Evolutionary conservation across 129 eudicot genomes (phyloP), one percentile per base, ranked within the genome.

Genomic region (Flaveria robusta): DNA sequence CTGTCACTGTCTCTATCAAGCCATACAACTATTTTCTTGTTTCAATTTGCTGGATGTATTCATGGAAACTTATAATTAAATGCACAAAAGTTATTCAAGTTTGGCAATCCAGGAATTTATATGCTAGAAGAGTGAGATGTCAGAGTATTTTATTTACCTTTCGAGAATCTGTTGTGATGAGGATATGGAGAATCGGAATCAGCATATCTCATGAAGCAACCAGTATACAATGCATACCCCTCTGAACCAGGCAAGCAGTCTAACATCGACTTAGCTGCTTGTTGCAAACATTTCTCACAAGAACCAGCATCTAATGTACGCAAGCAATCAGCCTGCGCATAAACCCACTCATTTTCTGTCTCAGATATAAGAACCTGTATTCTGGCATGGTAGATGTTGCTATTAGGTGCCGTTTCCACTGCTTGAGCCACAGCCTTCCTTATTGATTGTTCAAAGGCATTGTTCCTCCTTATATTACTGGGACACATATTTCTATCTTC

Each of bases 121-220:
- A 11, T 27, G 31, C 45, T 29, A 29, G 12, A 16, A 64, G 69
- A 7, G 23, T 14, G 23, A 64, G 5, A 64, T 64, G 23, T 29
- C 16, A 31, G 26, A 31, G 4, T 5, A 11, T 3, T 42, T 74
- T 29, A 65, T 45, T 52, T 55, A 64, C 83, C 68, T 50, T 54
- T 71, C 64, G 67, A 16, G 47, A 18, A 16, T n/a, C 69, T 18
- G 7, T 46, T 62, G 19, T 42, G 16, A 46, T 79, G 46, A 50
- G 69, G 34, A 62, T 82, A 27, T 22, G 51, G 71, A 20, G 71
- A 72, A 24, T 68, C 42, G 9, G 76, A 71, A 46, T 82, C 85
- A 5, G 85, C 68, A 73, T 86, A 86, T 70, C 81, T 86, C 75
- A 82, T 66, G 82, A 79, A 79, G 74, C 89, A 82, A 39, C 83